Base-by-base conservation (phyloP, 768 basidiomycete genomes). In the Hydnomerulius pinastri region DNA sequence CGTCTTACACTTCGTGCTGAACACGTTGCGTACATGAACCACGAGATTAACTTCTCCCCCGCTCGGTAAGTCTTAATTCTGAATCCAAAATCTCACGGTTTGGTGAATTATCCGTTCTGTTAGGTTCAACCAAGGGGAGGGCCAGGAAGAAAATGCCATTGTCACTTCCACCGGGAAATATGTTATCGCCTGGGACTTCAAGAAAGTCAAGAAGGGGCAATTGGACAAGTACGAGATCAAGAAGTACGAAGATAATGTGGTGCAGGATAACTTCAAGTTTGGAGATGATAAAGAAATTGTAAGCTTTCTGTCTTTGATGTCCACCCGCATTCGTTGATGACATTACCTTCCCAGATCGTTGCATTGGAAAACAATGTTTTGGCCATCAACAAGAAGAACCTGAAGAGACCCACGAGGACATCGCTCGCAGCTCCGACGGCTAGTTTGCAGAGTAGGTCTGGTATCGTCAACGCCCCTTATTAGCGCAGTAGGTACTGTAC, bases 221-320 rank as follows among this genome's bases (percentile, higher is more conserved):
- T 77, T 88, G 36, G 91, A 93, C 70, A 89, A 88, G 67, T 98
- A 98, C 63, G 92, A 96, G 62, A 95, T 98, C 75, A 94, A 95
- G 80, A 87, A 87, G 74, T 98, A 97, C 66, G 89, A 93, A 61
- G 93, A 96, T 60, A 78, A 81, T 39, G 94, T 98, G 50, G 94
- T 98, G 0, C 95, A 97, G 56, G 97, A 99, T 69, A 92, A 88
- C 71, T 99, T 99, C 83, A 91, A 87, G 72, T 98, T 95, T 64
- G 96, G 94, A 12, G 92, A 96, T 61, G 95, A 98, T 71, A 90
- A 92, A 63, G 87, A 98, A 66, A 98, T 99, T 65, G 92, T 93
- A 60, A 63, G 90, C 30, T 15, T 21, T 45, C 39, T n/a, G 6
- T 12, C 2, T 18, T 35, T 4, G 17, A 10, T 35, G 20, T 8